A percentile compares a stretch with the other conserved stretches of the same genome.
These are phyloP conservation scores for Phialophora chinensis DNA, from an alignment of 2,329 filamentous ascomycete species.

Conservation along the genomic window DNA sequence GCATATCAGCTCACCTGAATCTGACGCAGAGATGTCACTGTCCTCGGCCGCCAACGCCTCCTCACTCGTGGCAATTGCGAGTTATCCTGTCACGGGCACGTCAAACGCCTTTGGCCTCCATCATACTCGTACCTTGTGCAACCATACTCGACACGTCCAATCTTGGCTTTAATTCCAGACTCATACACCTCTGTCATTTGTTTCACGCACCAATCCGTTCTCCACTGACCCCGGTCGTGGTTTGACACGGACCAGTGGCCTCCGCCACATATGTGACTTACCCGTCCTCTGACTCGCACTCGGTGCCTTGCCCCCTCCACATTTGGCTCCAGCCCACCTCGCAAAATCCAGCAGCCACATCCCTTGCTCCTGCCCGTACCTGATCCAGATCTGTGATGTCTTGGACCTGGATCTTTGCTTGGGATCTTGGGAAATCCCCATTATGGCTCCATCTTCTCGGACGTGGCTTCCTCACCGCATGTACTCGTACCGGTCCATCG, in stretches of 20 bases:
- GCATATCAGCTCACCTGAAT: neutral
- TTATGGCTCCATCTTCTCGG: conserved; percentile 5
- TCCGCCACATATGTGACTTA: neutral
- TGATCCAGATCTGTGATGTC: conserved; percentile 4
- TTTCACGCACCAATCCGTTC: neutral
- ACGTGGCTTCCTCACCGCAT: conserved; percentile 9
- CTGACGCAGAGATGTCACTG: neutral
- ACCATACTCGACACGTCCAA: conserved; percentile 5
- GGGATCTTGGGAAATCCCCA: neutral
- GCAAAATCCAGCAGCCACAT: conserved; percentile 1
- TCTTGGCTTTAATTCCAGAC: conserved; percentile 2
- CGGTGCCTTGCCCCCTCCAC: neutral
- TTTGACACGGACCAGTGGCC: neutral
- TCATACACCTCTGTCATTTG: conserved; percentile 2
- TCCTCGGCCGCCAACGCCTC: neutral
- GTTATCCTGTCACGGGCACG: conserved; percentile 1
- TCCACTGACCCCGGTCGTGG: neutral
- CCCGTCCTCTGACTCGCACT: neutral
- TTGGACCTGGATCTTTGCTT: neutral
- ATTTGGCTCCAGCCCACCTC: conserved; percentile 5
- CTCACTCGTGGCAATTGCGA: conserved; percentile 7
- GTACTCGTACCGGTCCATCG: neutral
- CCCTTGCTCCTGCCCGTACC: conserved; percentile 9
- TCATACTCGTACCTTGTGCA: conserved; percentile 1
- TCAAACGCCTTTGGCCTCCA: neutral